Percentiles rank a stretch among this genome's conserved stretches.
These are phyloP conservation scores for Penicillium sp. DNA, from an alignment of 2,329 filamentous ascomycete species.

Conservation along the genomic window DNA sequence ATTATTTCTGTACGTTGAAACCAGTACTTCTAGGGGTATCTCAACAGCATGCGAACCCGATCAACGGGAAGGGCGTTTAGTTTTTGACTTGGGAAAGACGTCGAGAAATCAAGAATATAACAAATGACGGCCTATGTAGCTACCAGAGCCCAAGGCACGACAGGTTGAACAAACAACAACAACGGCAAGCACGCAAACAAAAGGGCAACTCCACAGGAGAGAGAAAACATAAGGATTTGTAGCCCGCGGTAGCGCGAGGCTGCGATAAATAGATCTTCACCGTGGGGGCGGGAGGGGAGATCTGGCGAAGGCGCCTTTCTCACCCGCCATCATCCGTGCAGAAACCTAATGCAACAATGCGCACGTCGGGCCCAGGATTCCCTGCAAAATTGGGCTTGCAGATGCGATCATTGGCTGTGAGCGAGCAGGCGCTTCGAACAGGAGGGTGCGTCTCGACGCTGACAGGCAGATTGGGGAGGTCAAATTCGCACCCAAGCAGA, in stretches of 20 bases:
- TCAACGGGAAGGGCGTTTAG: slow-evolving; percentile 31
- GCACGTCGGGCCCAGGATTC: slow-evolving; percentile 30
- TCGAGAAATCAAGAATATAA: slow-evolving; percentile 26
- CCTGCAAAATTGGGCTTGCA: slow-evolving; percentile 15
- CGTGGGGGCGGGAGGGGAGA: slow-evolving; percentile 18
- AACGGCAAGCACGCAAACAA: slow-evolving; percentile 31
- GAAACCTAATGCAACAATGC: slow-evolving; percentile 39
- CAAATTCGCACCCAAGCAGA: slow-evolving; percentile 8
- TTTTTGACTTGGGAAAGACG: background rate
- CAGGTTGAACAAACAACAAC: slow-evolving; percentile 26
- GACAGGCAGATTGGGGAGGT: slow-evolving; percentile 18
- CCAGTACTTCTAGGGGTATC: slow-evolving; percentile 35
- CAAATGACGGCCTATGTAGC: slow-evolving; percentile 31
- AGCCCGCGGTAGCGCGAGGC: slow-evolving; percentile 30
- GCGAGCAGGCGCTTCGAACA: slow-evolving; percentile 25
- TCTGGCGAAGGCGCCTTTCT: slow-evolving; percentile 23
- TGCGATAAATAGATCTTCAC: slow-evolving; percentile 36
- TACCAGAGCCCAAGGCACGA: slow-evolving; percentile 41
- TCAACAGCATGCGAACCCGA: slow-evolving; percentile 36
- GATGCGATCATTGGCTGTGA: slow-evolving; percentile 26
- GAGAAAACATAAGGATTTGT: slow-evolving; percentile 27
- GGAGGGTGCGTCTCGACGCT: slow-evolving; percentile 16
- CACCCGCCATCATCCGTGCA: slow-evolving; percentile 27
- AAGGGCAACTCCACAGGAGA: slow-evolving; percentile 27
- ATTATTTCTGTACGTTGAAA: slow-evolving; percentile 28